phyloP scores from a whole-genome alignment of 2,329 filamentous ascomycete genomes.

The Ophiocordyceps sinensis region DNA sequence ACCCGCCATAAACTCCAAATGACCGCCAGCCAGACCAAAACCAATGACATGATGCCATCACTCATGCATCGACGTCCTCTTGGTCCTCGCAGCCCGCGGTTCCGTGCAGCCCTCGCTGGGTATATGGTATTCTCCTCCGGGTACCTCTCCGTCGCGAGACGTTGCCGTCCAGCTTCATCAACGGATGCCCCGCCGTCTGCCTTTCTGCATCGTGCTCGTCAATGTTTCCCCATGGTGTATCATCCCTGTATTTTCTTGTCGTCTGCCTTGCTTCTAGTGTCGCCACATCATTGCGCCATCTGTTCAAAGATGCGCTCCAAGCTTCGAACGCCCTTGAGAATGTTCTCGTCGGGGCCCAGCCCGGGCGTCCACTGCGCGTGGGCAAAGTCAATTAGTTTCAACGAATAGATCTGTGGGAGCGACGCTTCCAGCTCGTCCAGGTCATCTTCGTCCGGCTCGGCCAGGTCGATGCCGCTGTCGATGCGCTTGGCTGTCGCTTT shows the following conservation, averaged over 20 bases:
- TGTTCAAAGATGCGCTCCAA: conserved; percentile 57
- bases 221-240: too few species aligned
- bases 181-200: too few species aligned
- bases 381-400: conserved; percentile 94
- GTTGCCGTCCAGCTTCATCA: too few species aligned
- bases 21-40: too few species aligned
- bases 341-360: conserved; percentile 74
- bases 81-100: too few species aligned
- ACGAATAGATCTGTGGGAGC: conserved; percentile 53
- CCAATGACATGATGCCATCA: too few species aligned
- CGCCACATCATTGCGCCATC: conserved; percentile 25
- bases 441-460: conserved; percentile 31
- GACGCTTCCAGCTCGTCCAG: conserved; percentile 28
- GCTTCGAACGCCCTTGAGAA: conserved; percentile 58
- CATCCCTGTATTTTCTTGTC: too few species aligned
- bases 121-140: conserved; percentile 1
- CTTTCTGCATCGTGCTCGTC: too few species aligned
- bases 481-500: conserved; percentile 28
- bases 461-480: conserved; percentile 40
- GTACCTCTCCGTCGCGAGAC: background rate
- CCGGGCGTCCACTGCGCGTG: conserved; percentile 77
- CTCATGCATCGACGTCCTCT: too few species aligned
- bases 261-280: background rate
- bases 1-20: too few species aligned
- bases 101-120: background rate